Base-by-base conservation (phyloP, 2,329 filamentous ascomycete genomes). In the Aspergillus eucalypticola region DNA sequence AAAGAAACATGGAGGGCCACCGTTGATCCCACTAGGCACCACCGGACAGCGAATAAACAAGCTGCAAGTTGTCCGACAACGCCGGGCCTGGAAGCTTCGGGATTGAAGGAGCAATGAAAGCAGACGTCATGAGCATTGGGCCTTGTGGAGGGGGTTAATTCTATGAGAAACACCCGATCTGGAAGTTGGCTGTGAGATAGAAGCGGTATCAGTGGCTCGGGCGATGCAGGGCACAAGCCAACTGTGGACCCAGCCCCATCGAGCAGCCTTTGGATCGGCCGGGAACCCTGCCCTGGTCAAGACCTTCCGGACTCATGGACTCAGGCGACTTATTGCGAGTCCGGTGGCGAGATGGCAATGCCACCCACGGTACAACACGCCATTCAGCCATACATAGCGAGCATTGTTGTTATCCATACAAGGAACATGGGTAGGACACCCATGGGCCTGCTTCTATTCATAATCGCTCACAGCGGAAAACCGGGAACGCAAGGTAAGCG, bases 41-140 rank as follows among this genome's bases (percentile, higher is more conserved):
- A 8, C 49, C 51, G 38, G 59, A 57, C 29, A 60, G 25, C 55
- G 35, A 59, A 59, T 53, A 52, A 59, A 58, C 63, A 61, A 60
- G 54, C 51, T 56, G 57, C 49, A 35, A 54, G 41, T 50, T 59
- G 59, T 60, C 62, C 67, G 63, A 60, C 35, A 56, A 44, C 55
- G 42, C 57, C 62, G 61, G 57, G 58, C 50, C 60, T 62, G 60
- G 64, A 60, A 59, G 58, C 23, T 50, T 56, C 60, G 60, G 63
- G 52, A 52, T 51, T 29, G 32, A 17, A 54, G 50, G 46, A 52
- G 38, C 55, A 57, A 52, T 56, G 56, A 54, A 27, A 63, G 35
- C 29, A 58, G 55, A 69, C 66, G 64, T 69, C 67, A 69, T 68
- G 56, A n/a, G 50, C 56, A 25, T 56, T 61, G 53, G 39, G 17